These are phyloP conservation scores for Erigeron canadensis DNA, from an alignment of 129 eudicot genomes.

Conservation along the genomic window DNA sequence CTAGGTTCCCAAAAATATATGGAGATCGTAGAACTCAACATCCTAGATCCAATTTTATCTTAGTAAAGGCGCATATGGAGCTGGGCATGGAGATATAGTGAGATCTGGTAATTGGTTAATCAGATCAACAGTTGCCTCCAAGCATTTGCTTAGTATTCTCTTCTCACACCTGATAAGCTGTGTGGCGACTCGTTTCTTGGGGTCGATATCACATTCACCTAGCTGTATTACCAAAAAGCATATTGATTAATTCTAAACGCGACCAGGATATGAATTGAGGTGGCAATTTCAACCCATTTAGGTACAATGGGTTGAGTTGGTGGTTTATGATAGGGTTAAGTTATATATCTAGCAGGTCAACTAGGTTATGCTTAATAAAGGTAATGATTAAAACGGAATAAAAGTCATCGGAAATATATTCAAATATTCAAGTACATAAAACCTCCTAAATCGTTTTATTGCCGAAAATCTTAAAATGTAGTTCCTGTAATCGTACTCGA, in stretches of 20 bases:
- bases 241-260: constrained; percentile 13
- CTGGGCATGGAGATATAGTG: constrained; percentile 87
- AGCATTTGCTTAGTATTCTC: constrained; percentile 69
- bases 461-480: background rate
- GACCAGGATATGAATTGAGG: background rate
- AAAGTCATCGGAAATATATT: background rate
- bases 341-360: background rate
- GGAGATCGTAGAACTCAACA: constrained; percentile 16
- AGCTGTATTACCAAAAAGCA: constrained; percentile 45
- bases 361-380: background rate
- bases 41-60: constrained; percentile 41
- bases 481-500: background rate
- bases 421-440: background rate
- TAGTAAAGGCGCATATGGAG: constrained; percentile 79
- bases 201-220: constrained; percentile 68
- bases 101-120: constrained; percentile 75
- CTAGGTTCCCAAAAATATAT: constrained; percentile 1
- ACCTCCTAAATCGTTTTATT: background rate
- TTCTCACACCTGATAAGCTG: constrained; percentile 84
- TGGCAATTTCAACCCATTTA: background rate
- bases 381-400: background rate
- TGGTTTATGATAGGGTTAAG: background rate
- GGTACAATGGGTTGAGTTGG: constrained; percentile 10
- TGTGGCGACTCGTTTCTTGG: constrained; percentile 90
- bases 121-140: constrained; percentile 66